Evolutionary conservation across 169 alveolate genomes (phyloP).

Genomic region (Plasmodium inui): DNA sequence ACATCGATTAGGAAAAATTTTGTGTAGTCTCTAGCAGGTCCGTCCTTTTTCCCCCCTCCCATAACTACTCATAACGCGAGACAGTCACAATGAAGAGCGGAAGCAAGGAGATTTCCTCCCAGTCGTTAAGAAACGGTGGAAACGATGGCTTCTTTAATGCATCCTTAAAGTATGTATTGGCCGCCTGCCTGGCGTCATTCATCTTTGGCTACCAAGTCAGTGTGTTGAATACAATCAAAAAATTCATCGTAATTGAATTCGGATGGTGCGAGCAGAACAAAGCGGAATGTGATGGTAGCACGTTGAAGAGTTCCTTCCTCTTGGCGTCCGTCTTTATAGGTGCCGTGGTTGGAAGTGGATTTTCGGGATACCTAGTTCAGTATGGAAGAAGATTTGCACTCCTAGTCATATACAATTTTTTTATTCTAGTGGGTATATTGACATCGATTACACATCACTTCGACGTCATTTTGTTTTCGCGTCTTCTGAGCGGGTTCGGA

Average conservation of each 20-base stretch:
- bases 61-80: background rate
- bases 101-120: conserved; percentile 9
- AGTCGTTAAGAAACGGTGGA: background rate
- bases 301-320: conserved; percentile 72
- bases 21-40: background rate
- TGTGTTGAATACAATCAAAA: conserved; percentile 79
- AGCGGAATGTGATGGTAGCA: conserved; percentile 26
- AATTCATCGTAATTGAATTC: conserved; percentile 80
- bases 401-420: conserved; percentile 74
- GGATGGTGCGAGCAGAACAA: conserved; percentile 77
- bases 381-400: conserved; percentile 80
- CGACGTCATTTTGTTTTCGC: conserved; percentile 81
- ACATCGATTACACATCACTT: conserved; percentile 80
- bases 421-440: conserved; percentile 77
- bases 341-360: conserved; percentile 81
- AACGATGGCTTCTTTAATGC: conserved; percentile 19
- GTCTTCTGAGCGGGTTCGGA: conserved; percentile 86
- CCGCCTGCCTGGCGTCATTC: conserved; percentile 81
- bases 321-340: conserved; percentile 81
- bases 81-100: conserved; percentile 19
- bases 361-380: conserved; percentile 76
- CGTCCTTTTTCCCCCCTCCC: background rate
- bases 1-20: background rate
- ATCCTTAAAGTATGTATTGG: conserved; percentile 34
- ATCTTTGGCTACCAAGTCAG: conserved; percentile 82